Base-by-base conservation (phyloP, 2,329 filamentous ascomycete species). In the Beauveria sp. region DNA sequence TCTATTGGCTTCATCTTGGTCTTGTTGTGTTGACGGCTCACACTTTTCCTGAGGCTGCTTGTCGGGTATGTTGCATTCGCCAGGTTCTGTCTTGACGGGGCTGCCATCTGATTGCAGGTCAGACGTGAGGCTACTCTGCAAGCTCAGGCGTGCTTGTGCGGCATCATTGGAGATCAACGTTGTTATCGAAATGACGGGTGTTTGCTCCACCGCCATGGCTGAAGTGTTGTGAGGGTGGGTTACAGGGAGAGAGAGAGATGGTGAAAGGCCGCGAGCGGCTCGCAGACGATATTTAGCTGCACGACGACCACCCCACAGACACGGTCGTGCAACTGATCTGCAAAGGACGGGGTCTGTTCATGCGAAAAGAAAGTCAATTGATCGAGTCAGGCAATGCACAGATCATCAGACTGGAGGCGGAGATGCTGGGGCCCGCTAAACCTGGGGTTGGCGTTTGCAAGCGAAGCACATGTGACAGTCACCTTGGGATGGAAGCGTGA, bases 401-500 rank as follows among this genome's bases (percentile, higher is more conserved):
- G 26, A 48, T 47, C 2, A 16, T 28, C 34, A 50, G 30, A 18
- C 24, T 20, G 16, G 46, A 22, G 28, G 46, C 22, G 41, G 47
- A 30, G 56, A 18, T 20, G 37, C 24, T 34, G 3, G 48, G 55
- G 47, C 47, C 56, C 56, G 56, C 56, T 59, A 52, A 59, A 59
- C 9, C 37, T 58, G 30, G 55, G 55, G 47, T 41, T 46, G 56
- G 56, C 40, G 56, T 59, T 59, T 59, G 37, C 48, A 59, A 18
- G 9, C 22, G 40, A 46, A 41, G 26, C 44, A 26, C 54, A 57
- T 57, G 55, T 57, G 55, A 56, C 34, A 18, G 10, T 34, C 12
- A 12, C 14, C 34, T 16, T 37, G 2, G 12, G 12, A 37, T 37
- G 14, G 34, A 37, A 37, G 12, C 12, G 12, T 14, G 34, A 37